phyloP scores from a whole-genome alignment of 1,139 yeast genomes.

The Suhomyces maxii region DNA sequence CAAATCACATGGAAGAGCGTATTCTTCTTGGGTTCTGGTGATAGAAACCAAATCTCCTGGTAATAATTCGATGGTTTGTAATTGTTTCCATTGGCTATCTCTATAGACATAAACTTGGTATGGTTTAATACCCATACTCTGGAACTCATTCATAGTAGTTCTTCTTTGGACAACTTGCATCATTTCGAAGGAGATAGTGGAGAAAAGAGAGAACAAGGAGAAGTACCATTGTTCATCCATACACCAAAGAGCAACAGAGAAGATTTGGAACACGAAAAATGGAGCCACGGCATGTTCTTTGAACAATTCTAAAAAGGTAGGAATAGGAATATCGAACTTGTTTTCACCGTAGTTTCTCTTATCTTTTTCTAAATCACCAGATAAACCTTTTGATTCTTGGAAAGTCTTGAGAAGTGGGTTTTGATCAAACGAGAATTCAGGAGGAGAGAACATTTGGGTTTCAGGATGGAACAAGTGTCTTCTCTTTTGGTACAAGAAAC shows the following conservation, averaged over 20 bases:
- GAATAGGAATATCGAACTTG: constrained; percentile 91
- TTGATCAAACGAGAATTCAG: constrained; percentile 72
- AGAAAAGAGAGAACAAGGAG: constrained; percentile 85
- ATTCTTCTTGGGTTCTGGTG: constrained; percentile 84
- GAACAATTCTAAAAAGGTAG: constrained; percentile 85
- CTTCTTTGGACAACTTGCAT: constrained; percentile 96
- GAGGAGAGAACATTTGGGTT: constrained; percentile 67
- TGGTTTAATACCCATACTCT: constrained; percentile 97
- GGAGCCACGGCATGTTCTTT: constrained; percentile 99
- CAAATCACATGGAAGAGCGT: constrained; percentile 96
- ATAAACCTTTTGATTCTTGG: constrained; percentile 64
- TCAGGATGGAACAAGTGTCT: constrained; percentile 71
- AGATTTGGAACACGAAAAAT: constrained; percentile 92
- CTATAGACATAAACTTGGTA: constrained; percentile 75
- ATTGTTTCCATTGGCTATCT: constrained; percentile 64
- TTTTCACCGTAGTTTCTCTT: constrained; percentile 76
- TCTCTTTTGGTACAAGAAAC: constrained; percentile 89
- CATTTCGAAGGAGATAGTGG: constrained; percentile 90
- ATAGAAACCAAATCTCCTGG: constrained; percentile 94
- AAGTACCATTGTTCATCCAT: constrained; percentile 98
- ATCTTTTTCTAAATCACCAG: constrained; percentile 55
- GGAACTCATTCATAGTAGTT: constrained; percentile 89
- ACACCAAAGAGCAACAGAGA: constrained; percentile 94
- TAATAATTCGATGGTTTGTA: constrained; percentile 72
- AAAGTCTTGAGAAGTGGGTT: constrained; percentile 57